phyloP scores from a whole-genome alignment of 1,284 basidiomycete species.

The Mycosarcoma maydis region DNA sequence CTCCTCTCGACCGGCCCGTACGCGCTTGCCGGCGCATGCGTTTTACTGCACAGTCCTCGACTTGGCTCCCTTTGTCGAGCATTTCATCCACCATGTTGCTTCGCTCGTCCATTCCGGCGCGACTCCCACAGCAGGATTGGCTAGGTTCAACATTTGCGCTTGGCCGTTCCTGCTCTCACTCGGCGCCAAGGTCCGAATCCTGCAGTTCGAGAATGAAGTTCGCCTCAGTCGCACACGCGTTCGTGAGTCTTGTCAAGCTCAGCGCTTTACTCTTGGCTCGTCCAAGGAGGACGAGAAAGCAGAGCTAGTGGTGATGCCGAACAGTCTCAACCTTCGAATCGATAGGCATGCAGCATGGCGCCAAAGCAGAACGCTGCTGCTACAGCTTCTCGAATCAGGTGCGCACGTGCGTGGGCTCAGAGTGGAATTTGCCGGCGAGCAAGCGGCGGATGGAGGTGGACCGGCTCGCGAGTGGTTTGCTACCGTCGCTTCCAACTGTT shows the following conservation, averaged over 20 bases:
- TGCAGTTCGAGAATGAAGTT: slow-evolving; percentile 48
- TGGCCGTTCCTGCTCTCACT: slow-evolving; percentile 42
- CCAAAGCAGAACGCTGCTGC: slow-evolving; percentile 24
- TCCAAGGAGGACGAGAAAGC: background rate
- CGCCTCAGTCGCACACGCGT: slow-evolving; percentile 7
- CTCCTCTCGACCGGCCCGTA: slow-evolving; percentile 3
- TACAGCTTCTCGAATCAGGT: slow-evolving; percentile 25
- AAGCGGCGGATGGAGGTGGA: slow-evolving; percentile 55
- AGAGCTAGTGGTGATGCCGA: slow-evolving; percentile 18
- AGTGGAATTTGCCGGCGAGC: slow-evolving; percentile 48
- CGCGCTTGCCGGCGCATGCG: slow-evolving; percentile 10
- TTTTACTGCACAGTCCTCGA: slow-evolving; percentile 48
- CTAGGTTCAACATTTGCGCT: slow-evolving; percentile 33
- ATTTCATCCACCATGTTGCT: slow-evolving; percentile 30
- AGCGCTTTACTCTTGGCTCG: background rate
- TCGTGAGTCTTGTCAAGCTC: background rate
- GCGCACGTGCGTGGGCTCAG: slow-evolving; percentile 25
- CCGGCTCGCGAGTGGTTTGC: slow-evolving; percentile 55
- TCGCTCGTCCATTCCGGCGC: slow-evolving; percentile 1
- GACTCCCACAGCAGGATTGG: background rate
- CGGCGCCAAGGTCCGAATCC: slow-evolving; percentile 47
- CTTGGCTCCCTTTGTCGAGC: slow-evolving; percentile 39
- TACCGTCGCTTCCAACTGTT: slow-evolving; percentile 30
- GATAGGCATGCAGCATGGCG: slow-evolving; percentile 16
- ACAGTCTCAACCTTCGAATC: slow-evolving; percentile 19